phyloP scores from a whole-genome alignment of 163 green algal species.

The Coccomyxa subellipsoidea region DNA sequence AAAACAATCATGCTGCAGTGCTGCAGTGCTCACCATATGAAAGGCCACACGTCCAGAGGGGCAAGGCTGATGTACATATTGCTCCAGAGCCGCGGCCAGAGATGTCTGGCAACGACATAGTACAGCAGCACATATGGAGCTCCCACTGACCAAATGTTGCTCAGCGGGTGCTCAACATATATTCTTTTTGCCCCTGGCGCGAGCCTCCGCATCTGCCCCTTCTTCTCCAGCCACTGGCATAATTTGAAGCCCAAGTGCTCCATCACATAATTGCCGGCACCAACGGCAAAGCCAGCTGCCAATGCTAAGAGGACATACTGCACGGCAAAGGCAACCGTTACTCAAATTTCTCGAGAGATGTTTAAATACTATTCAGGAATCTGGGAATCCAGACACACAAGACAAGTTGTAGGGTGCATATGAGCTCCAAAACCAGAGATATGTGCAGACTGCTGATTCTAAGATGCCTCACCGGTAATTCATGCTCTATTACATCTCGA shows the following conservation, averaged over 20 bases:
- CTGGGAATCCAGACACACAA: too few species aligned
- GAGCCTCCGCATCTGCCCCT: neutral
- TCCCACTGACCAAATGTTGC: slow-evolving; percentile 20
- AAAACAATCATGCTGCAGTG: too few species aligned
- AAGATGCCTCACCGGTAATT: neutral
- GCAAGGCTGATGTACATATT: neutral
- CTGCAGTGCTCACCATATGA: slow-evolving; percentile 13
- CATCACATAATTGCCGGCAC: neutral
- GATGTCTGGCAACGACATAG: slow-evolving; percentile 6
- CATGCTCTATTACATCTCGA: neutral
- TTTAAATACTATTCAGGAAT: too few species aligned
- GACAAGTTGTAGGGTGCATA: too few species aligned
- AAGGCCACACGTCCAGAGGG: slow-evolving; percentile 11
- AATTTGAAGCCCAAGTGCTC: neutral
- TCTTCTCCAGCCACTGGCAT: neutral
- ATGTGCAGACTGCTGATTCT: too few species aligned
- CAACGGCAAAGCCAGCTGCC: neutral
- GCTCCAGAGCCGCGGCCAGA: neutral
- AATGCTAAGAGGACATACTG: neutral
- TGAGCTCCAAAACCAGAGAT: too few species aligned
- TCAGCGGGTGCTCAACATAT: slow-evolving; percentile 11
- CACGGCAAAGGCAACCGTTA: neutral
- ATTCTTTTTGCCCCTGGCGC: neutral
- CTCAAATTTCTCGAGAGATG: too few species aligned
- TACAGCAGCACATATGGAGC: slow-evolving; percentile 21